Conservation (phyloP, 805 yeast species). For the Lachancea quebecensis region DNA sequence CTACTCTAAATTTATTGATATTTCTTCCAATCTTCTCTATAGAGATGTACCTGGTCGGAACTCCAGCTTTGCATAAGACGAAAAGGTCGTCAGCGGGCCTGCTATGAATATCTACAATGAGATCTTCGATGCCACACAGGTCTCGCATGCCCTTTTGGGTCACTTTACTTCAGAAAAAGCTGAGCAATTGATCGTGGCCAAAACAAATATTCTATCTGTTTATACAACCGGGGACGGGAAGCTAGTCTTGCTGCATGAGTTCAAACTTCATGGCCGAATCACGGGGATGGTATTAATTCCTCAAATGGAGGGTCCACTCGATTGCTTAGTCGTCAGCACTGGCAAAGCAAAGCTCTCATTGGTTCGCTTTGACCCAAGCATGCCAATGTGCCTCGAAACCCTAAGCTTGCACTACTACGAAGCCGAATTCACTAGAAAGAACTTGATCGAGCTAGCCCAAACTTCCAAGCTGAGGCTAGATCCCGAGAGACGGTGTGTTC, state of each 20-base stretch:
- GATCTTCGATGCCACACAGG: conserved; percentile 68
- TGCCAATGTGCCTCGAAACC: conserved; percentile 51
- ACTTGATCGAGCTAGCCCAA: conserved; percentile 30
- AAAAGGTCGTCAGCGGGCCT: not conserved
- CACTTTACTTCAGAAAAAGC: conserved; percentile 35
- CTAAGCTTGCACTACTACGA: conserved; percentile 85
- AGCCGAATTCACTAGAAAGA: conserved; percentile 46
- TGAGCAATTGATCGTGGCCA: conserved; percentile 59
- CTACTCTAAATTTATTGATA: too few relatives aligned
- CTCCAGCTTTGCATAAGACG: too few relatives aligned
- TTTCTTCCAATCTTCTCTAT: too few relatives aligned
- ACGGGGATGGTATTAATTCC: conserved; percentile 48
- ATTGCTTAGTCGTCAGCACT: conserved; percentile 60
- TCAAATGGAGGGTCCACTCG: conserved; percentile 44
- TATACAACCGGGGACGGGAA: conserved; percentile 21
- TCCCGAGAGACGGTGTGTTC: conserved; percentile 50
- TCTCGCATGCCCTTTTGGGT: conserved; percentile 52
- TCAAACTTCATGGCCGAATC: conserved; percentile 62
- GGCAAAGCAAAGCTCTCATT: conserved; percentile 72
- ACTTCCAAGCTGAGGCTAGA: conserved; percentile 50
- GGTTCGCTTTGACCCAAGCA: conserved; percentile 56
- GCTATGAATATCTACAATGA: conserved; percentile 76
- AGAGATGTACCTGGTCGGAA: too few relatives aligned
- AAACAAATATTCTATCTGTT: conserved; percentile 52
- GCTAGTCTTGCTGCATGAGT: conserved; percentile 49